A percentile compares a stretch with the other conserved stretches of the same genome.
Evolutionary conservation across 2,329 filamentous ascomycete species (phyloP).

Genomic region (Fusarium beomiforme): DNA sequence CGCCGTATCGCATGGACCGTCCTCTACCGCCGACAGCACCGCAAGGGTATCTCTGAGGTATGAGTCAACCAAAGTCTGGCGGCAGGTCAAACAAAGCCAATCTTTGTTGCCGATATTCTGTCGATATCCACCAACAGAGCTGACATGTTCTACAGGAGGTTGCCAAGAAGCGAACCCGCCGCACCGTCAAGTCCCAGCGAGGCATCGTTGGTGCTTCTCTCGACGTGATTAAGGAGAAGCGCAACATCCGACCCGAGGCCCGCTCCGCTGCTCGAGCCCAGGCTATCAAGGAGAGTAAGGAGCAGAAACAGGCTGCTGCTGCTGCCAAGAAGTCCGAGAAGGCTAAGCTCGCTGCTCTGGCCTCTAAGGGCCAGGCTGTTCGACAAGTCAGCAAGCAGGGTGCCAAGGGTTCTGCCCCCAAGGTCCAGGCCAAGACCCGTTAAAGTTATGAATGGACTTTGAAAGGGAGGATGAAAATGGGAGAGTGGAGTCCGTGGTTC

Average conservation of each 20-base stretch:
- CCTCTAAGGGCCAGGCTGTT: slow-evolving; percentile 79
- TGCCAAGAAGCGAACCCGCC: slow-evolving; percentile 99
- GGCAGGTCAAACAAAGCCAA: background rate
- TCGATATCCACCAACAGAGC: slow-evolving; percentile 39
- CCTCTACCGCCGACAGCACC: slow-evolving; percentile 98
- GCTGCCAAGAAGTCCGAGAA: slow-evolving; percentile 99
- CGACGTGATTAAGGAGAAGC: slow-evolving; percentile 99
- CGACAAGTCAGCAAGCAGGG: slow-evolving; percentile 97
- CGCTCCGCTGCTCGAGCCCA: slow-evolving; percentile 87
- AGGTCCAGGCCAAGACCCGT: slow-evolving; percentile 87
- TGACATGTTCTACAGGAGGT: slow-evolving; percentile 80
- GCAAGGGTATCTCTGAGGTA: slow-evolving; percentile 99
- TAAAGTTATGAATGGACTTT: slow-evolving; percentile 53
- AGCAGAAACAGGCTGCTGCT: slow-evolving; percentile 91
- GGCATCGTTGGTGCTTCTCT: slow-evolving; percentile 99
- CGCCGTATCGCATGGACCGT: slow-evolving; percentile 99
- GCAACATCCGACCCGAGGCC: slow-evolving; percentile 92
- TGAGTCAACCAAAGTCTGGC: slow-evolving; percentile 50
- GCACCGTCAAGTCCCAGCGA: slow-evolving; percentile 98
- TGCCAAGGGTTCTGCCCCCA: slow-evolving; percentile 87
- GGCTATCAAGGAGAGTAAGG: slow-evolving; percentile 98
- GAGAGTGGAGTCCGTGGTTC: slow-evolving; percentile 53
- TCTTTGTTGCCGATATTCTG: background rate
- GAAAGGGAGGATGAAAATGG: slow-evolving; percentile 40
- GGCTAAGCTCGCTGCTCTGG: slow-evolving; percentile 85